These are phyloP conservation scores for Pythium insidiosum DNA, from an alignment of 352 stramenopile genomes.

Conservation along the genomic window DNA sequence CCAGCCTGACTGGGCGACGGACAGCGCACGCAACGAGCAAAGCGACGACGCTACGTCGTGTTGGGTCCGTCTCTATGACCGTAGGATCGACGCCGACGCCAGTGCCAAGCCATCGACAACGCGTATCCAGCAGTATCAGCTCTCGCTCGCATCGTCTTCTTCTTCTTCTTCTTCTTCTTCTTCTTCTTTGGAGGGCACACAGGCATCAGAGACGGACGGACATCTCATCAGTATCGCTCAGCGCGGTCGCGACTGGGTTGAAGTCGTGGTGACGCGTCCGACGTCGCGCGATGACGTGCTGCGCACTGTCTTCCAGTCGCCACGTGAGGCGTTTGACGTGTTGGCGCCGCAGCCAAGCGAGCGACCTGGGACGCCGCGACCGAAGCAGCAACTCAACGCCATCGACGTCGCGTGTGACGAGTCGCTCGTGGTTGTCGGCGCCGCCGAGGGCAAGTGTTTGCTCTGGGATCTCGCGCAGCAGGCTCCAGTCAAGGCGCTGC, in stretches of 20 bases:
- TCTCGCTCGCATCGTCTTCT: no score
- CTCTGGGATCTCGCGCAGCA: constrained; percentile 33
- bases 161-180: no score
- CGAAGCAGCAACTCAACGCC: constrained; percentile 35
- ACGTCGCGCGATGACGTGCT: neutral
- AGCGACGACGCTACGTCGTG: neutral
- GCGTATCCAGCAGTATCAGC: constrained; percentile 6
- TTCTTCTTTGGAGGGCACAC: neutral
- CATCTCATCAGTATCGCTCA: neutral
- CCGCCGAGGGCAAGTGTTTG: constrained; percentile 38
- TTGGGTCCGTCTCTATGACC: neutral
- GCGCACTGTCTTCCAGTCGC: constrained; percentile 42
- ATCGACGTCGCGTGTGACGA: constrained; percentile 49
- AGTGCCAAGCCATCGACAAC: neutral
- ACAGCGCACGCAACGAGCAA: constrained; percentile 3
- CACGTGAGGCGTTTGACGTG: constrained; percentile 27
- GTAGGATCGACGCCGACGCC: neutral
- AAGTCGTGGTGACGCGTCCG: neutral
- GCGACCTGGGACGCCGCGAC: no score
- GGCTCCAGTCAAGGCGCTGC: constrained; percentile 20
- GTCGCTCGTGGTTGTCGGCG: constrained; percentile 36
- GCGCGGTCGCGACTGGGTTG: neutral
- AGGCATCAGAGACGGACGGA: constrained; percentile 12
- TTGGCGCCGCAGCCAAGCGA: constrained; percentile 1
- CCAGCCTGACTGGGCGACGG: constrained; percentile 58